Conservation (phyloP, 2,329 filamentous ascomycete genomes). For the Colletotrichum tanaceti region DNA sequence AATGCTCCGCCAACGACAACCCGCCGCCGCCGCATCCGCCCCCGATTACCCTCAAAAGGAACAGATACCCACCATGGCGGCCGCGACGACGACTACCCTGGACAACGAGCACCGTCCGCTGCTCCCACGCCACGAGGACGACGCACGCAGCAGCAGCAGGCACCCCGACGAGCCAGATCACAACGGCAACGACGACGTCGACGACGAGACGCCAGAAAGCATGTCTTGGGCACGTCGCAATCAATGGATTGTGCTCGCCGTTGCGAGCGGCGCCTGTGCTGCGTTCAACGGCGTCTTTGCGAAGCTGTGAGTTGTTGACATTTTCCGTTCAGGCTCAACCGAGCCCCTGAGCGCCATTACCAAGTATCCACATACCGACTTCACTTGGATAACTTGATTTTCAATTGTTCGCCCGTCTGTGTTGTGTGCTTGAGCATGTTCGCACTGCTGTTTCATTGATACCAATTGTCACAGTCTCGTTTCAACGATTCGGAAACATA, state of each 20-base stretch:
- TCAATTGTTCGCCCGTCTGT: neutral
- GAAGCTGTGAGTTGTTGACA: conserved; percentile 71
- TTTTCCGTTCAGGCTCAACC: conserved; percentile 7
- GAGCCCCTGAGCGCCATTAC: conserved; percentile 2
- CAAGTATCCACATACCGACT: conserved; percentile 1
- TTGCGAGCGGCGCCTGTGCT: conserved; percentile 81
- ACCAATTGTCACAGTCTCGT: neutral
- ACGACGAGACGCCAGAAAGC: conserved; percentile 2
- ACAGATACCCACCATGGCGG: conserved; percentile 42
- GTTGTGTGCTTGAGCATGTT: neutral
- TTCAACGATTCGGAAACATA: neutral
- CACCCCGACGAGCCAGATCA: conserved; percentile 6
- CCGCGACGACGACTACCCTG: conserved; percentile 36
- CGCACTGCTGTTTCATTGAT: no score
- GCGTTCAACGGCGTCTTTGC: conserved; percentile 87
- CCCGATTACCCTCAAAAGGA: conserved; percentile 33
- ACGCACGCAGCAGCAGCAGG: conserved; percentile 19
- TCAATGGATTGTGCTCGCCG: conserved; percentile 75
- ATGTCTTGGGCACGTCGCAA: conserved; percentile 48
- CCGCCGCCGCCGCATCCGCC: conserved; percentile 36
- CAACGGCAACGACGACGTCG: conserved; percentile 5
- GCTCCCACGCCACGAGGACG: conserved; percentile 39
- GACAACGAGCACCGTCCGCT: conserved; percentile 44
- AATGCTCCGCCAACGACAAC: conserved; percentile 44
- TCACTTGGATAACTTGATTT: neutral